Evolutionary conservation across 2,329 filamentous ascomycete species (phyloP).

Genomic region (Chaetoscypha palmicola): DNA sequence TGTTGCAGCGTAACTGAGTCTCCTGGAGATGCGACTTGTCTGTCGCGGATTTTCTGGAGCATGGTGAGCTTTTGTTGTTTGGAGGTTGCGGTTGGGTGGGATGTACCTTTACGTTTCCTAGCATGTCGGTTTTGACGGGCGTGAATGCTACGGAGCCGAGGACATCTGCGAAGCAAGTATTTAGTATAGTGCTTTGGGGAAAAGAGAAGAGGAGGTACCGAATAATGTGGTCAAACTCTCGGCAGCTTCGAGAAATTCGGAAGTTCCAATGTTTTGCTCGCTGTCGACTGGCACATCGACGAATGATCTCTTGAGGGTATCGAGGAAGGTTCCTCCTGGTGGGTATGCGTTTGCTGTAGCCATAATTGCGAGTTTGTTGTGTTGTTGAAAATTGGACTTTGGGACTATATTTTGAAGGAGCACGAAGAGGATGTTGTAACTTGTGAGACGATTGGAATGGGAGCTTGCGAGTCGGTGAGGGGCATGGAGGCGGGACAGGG

Average conservation of each 20-base stretch:
- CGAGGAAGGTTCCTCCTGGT: constrained; percentile 62
- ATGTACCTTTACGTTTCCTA: constrained; percentile 80
- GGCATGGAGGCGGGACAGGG: neutral
- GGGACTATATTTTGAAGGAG: neutral
- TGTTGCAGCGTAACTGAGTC: constrained; percentile 81
- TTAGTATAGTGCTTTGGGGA: neutral
- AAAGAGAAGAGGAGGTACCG: constrained; percentile 43
- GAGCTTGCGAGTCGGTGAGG: neutral
- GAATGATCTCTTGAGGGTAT: constrained; percentile 79
- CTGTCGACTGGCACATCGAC: constrained; percentile 70
- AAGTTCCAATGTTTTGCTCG: constrained; percentile 67
- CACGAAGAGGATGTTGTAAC: too few relatives aligned
- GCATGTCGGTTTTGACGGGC: constrained; percentile 86
- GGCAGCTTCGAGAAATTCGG: constrained; percentile 83
- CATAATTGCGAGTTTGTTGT: constrained; percentile 15
- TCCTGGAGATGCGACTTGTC: constrained; percentile 68
- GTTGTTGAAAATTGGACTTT: neutral
- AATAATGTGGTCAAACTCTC: constrained; percentile 85
- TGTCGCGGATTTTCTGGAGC: constrained; percentile 75
- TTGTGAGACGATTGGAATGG: neutral
- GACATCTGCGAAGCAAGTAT: constrained; percentile 39
- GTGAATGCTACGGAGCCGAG: constrained; percentile 71
- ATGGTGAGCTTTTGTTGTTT: constrained; percentile 2
- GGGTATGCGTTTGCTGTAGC: constrained; percentile 25
- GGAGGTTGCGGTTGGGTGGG: neutral